A percentile compares a stretch with the other conserved stretches of the same genome.
Evolutionary conservation across 768 basidiomycete genomes (phyloP).

Genomic region (Termitomyces sp.): DNA sequence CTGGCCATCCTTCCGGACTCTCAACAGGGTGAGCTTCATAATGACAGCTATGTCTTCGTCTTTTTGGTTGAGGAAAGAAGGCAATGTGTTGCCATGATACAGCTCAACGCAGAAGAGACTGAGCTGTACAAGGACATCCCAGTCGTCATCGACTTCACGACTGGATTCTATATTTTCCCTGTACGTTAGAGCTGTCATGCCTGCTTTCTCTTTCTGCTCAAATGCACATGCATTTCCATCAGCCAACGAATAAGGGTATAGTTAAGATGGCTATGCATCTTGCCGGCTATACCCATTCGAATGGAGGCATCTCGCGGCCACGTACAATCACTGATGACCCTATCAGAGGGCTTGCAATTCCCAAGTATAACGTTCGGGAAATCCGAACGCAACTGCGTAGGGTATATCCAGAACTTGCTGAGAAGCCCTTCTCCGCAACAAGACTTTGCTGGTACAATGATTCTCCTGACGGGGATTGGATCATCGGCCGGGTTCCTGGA

Average conservation of each 20-base stretch:
- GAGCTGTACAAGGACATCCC: slow-evolving; percentile 56
- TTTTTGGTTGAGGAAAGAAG: slow-evolving; percentile 32
- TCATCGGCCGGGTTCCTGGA: slow-evolving; percentile 69
- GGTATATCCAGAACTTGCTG: slow-evolving; percentile 75
- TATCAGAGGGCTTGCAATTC: slow-evolving; percentile 59
- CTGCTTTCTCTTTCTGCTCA: background rate
- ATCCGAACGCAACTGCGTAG: slow-evolving; percentile 49
- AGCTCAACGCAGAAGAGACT: slow-evolving; percentile 69
- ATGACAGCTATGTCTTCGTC: background rate
- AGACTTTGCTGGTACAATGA: slow-evolving; percentile 96
- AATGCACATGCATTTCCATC: background rate
- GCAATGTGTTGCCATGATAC: slow-evolving; percentile 75
- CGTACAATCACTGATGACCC: slow-evolving; percentile 67
- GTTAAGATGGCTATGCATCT: slow-evolving; percentile 80
- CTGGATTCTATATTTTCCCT: slow-evolving; percentile 84
- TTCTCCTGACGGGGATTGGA: slow-evolving; percentile 82
- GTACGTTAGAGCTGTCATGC: slow-evolving; percentile 34
- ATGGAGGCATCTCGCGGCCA: slow-evolving; percentile 62
- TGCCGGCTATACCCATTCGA: slow-evolving; percentile 62
- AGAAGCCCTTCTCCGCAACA: slow-evolving; percentile 67
- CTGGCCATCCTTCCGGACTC: slow-evolving; percentile 45
- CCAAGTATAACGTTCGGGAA: slow-evolving; percentile 43
- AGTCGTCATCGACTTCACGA: slow-evolving; percentile 68
- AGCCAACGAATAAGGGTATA: slow-evolving; percentile 68
- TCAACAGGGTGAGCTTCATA: slow-evolving; percentile 73